Percentiles rank a stretch among this genome's conserved stretches.
phyloP scores from a whole-genome alignment of 2,329 filamentous ascomycete species.

The Cladorrhinum sp. region DNA sequence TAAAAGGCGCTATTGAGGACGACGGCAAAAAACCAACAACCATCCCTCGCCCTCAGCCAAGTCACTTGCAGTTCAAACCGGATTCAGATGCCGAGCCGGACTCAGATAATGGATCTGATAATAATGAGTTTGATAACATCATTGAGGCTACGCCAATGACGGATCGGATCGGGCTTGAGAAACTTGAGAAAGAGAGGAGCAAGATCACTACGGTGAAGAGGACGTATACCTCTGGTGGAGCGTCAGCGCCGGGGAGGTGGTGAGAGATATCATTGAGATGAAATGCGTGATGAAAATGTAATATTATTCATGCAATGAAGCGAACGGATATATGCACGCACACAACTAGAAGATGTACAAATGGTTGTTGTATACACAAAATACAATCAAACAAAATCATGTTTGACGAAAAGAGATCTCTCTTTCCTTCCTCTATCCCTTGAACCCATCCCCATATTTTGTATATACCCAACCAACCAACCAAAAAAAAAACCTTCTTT shows the following conservation, averaged over 20 bases:
- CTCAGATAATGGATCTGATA: conserved; percentile 59
- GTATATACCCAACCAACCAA: neutral
- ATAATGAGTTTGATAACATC: conserved; percentile 78
- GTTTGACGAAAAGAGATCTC: neutral
- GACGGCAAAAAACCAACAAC: conserved; percentile 60
- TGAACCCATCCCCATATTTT: neutral
- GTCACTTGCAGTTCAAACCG: conserved; percentile 42
- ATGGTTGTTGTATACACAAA: conserved; percentile 10
- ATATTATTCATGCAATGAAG: neutral
- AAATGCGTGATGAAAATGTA: neutral
- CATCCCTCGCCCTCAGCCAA: conserved; percentile 55
- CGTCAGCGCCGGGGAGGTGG: conserved; percentile 49
- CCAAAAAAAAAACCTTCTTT: neutral
- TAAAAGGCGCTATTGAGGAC: conserved; percentile 45
- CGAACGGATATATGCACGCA: neutral
- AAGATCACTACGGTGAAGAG: conserved; percentile 46
- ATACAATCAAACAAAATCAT: neutral
- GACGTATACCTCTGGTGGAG: conserved; percentile 49
- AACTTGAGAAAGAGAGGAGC: conserved; percentile 54
- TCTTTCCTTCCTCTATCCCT: neutral
- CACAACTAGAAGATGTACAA: neutral
- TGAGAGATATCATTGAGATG: conserved; percentile 32
- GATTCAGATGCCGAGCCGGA: conserved; percentile 70
- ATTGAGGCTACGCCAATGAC: conserved; percentile 89
- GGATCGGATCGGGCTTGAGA: conserved; percentile 69